Conservation (phyloP, 2,329 filamentous ascomycete species). For the Aspergillus cejpii region DNA sequence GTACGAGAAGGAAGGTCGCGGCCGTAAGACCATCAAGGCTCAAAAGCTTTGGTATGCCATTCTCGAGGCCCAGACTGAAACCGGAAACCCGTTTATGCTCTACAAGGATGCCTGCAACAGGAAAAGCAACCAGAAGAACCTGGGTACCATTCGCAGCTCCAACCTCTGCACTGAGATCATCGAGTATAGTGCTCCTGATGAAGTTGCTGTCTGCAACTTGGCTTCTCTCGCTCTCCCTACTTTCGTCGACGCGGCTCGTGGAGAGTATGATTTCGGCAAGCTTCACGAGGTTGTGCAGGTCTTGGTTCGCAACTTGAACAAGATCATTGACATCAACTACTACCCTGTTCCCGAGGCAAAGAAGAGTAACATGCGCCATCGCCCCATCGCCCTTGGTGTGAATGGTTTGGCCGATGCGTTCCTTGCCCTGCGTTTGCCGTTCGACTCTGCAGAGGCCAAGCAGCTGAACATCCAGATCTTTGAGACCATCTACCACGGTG, state of each 20-base stretch:
- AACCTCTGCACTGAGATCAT: conserved; percentile 99
- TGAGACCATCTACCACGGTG: conserved; percentile 97
- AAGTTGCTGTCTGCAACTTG: conserved; percentile 97
- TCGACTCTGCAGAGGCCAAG: conserved; percentile 90
- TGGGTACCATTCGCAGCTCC: conserved; percentile 95
- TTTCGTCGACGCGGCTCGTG: conserved; percentile 78
- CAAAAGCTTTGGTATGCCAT: conserved; percentile 99
- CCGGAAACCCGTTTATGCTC: conserved; percentile 97
- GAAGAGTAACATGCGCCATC: conserved; percentile 95
- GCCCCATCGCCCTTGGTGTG: conserved; percentile 92
- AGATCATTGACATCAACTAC: conserved; percentile 96
- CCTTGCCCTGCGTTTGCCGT: conserved; percentile 91
- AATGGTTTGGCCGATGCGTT: conserved; percentile 97
- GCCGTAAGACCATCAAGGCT: conserved; percentile 85
- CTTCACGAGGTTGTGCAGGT: conserved; percentile 91
- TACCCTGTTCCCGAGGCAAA: conserved; percentile 92
- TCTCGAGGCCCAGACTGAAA: conserved; percentile 96
- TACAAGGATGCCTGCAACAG: conserved; percentile 98
- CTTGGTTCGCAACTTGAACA: conserved; percentile 92
- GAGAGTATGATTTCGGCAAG: conserved; percentile 91
- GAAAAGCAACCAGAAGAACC: conserved; percentile 99
- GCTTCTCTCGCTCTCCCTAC: conserved; percentile 88
- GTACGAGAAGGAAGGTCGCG: conserved; percentile 82
- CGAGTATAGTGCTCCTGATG: conserved; percentile 93
- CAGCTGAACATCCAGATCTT: conserved; percentile 98